Evolutionary conservation across 75 land plant species (phyloP).

Genomic region (Pseudotsuga menziesii): DNA sequence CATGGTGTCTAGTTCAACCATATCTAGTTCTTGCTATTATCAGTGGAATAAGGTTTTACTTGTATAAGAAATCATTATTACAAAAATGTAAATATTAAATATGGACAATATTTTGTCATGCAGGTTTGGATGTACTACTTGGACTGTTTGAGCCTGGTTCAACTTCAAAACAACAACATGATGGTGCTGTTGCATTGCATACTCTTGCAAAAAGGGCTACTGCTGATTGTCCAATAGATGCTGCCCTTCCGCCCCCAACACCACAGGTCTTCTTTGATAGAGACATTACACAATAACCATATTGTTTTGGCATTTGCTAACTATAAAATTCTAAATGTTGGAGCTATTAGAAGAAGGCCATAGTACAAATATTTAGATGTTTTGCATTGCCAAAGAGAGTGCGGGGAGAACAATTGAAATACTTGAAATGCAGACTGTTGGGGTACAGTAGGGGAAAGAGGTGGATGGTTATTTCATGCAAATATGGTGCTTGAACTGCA

Average conservation of each 20-base stretch:
- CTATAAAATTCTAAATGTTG: not conserved
- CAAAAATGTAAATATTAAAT: not conserved
- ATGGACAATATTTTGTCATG: constrained; percentile 10
- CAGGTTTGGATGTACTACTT: constrained; percentile 80
- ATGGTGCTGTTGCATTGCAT: constrained; percentile 73
- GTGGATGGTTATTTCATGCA: too few relatives aligned
- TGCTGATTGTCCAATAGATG: constrained; percentile 80
- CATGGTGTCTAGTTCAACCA: not conserved
- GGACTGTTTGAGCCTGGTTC: constrained; percentile 54
- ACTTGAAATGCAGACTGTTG: too few relatives aligned
- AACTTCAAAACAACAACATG: constrained; percentile 60
- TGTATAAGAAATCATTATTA: not conserved
- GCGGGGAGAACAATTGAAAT: not conserved
- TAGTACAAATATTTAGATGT: not conserved
- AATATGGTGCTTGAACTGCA: too few relatives aligned
- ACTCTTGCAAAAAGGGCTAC: constrained; percentile 77
- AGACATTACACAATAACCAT: not conserved
- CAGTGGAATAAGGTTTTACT: not conserved
- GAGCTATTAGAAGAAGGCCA: not conserved
- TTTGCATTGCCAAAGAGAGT: not conserved
- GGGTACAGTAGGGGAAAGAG: too few relatives aligned
- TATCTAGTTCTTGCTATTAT: not conserved
- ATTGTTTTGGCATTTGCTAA: not conserved
- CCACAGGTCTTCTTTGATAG: constrained; percentile 64
- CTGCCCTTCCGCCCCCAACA: constrained; percentile 86